A percentile compares a stretch with the other conserved stretches of the same genome.
Evolutionary conservation across 1,139 yeast genomes (phyloP).

Genomic region (Protomyces arabidopsidicola): DNA sequence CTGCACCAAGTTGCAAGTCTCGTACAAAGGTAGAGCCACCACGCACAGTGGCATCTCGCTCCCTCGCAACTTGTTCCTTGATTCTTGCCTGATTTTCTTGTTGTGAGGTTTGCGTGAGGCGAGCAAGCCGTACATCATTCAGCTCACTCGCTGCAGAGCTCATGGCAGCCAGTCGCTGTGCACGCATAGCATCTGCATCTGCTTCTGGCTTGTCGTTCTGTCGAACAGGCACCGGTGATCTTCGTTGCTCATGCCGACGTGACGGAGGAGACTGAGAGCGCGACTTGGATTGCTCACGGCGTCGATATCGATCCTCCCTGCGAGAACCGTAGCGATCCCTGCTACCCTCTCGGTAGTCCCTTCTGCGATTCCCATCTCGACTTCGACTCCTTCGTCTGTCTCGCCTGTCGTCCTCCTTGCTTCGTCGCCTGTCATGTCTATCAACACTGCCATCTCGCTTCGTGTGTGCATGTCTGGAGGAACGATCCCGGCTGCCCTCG

Average conservation of each 20-base stretch:
- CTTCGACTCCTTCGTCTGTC: background rate
- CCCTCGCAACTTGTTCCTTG: background rate
- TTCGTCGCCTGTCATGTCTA: background rate
- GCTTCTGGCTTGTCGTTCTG: background rate
- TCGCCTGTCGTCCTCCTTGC: background rate
- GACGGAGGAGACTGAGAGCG: background rate
- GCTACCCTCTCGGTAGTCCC: background rate
- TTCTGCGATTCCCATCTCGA: background rate
- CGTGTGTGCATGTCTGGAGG: background rate
- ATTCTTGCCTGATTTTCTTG: background rate
- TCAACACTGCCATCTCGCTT: background rate
- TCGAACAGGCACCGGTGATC: background rate
- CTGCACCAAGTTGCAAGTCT: conserved; percentile 9
- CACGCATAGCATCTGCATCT: conserved; percentile 3
- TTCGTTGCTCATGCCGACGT: background rate
- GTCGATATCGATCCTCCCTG: background rate
- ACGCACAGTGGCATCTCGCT: conserved; percentile 1
- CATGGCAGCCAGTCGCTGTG: conserved; percentile 24
- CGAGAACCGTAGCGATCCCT: background rate
- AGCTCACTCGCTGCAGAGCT: conserved; percentile 15
- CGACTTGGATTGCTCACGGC: background rate
- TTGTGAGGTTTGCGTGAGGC: conserved; percentile 8
- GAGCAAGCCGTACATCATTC: conserved; percentile 4
- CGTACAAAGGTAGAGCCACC: conserved; percentile 3
- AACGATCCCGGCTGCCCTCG: background rate